A percentile compares a stretch with the other conserved stretches of the same genome.
phyloP scores from a whole-genome alignment of 495 filamentous ascomycete species.

The Penicillium roqueforti region DNA sequence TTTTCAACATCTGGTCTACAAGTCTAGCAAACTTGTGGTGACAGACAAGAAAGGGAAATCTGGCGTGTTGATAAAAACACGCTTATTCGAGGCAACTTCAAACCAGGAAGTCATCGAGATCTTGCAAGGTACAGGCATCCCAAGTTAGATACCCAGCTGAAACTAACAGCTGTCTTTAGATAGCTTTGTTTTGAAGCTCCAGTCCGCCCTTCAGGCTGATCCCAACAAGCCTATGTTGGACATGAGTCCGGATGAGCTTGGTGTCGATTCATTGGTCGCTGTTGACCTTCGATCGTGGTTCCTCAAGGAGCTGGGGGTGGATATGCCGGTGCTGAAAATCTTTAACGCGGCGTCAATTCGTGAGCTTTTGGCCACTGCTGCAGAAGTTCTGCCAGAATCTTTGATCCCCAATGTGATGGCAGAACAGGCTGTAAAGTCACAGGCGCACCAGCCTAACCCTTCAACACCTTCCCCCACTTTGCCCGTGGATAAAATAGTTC shows the following conservation, averaged over 20 bases:
- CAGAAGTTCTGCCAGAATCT: slow-evolving; percentile 4
- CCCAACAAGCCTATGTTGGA: slow-evolving; percentile 5
- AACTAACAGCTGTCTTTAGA: slow-evolving; percentile 5
- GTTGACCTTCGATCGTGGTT: slow-evolving; percentile 58
- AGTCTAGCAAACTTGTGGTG: slow-evolving; percentile 10
- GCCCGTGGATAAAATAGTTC: not conserved
- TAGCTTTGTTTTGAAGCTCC: slow-evolving; percentile 10
- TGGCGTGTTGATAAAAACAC: slow-evolving; percentile 20
- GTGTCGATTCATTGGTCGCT: slow-evolving; percentile 53
- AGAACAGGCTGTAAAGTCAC: not conserved
- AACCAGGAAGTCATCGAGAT: slow-evolving; percentile 14
- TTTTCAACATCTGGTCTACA: slow-evolving; percentile 20
- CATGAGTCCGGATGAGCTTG: slow-evolving; percentile 19
- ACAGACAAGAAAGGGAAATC: slow-evolving; percentile 17
- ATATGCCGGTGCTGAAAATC: slow-evolving; percentile 47
- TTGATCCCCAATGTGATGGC: slow-evolving; percentile 13
- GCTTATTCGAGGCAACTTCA: slow-evolving; percentile 18
- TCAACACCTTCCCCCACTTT: not conserved
- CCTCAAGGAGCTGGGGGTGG: slow-evolving; percentile 37
- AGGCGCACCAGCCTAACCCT: not conserved
- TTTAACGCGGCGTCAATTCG: slow-evolving; percentile 26
- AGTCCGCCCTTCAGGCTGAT: slow-evolving; percentile 10
- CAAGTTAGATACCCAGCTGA: not conserved
- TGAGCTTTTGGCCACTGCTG: slow-evolving; percentile 14
- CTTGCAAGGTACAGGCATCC: slow-evolving; percentile 9